Evolutionary conservation across 805 yeast species (phyloP), one percentile per base, ranked within the genome.

Genomic region (Starmerella stigmatis): DNA sequence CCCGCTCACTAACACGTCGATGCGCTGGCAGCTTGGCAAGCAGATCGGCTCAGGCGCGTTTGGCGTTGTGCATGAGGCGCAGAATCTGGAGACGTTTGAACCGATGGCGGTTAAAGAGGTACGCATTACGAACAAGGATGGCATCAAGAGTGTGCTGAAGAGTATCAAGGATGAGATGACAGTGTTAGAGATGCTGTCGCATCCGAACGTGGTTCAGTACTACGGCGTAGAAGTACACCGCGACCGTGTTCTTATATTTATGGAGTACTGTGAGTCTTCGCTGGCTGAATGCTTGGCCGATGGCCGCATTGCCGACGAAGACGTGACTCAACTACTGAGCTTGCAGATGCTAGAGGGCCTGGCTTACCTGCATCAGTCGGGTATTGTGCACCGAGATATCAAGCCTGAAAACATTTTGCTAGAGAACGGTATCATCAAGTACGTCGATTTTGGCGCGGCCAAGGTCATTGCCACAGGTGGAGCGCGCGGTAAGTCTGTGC

Each of bases 201-300:
- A 92, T 64, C 97, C 97, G 9, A 92, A 92, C 59, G 82, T 92
- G 55, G 97, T 92, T 5, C 96, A 88, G 60, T 92, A 89, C 61
- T 88, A 78, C 59, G 98, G 98, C 42, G 96, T 92, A 29, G 97
- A 92, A 62, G 96, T 92, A 5, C 97, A 92, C 63, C 74, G 96
- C 44, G 97, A 92, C 62, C 77, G 84, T 52, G 96, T 92, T 15
- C 88, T 86, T 61, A 80, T 92, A 26, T 92, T 92, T 62, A 92
- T 92, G 98, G 98, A 92, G 64, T 88, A 75, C 64, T 92, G 98
- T 68, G 94, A 88, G 56, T 97, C 97, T 1, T 88, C 97, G 0
- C 38, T 92, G 47, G 86, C 95, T 0, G 76, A 83, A 6, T 66
- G 88, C 37, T 69, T 92, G 49, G 40, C 43, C 5, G 86, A 84